Conservation (phyloP, 129 eudicot species). For the Helianthus tuberosus region DNA sequence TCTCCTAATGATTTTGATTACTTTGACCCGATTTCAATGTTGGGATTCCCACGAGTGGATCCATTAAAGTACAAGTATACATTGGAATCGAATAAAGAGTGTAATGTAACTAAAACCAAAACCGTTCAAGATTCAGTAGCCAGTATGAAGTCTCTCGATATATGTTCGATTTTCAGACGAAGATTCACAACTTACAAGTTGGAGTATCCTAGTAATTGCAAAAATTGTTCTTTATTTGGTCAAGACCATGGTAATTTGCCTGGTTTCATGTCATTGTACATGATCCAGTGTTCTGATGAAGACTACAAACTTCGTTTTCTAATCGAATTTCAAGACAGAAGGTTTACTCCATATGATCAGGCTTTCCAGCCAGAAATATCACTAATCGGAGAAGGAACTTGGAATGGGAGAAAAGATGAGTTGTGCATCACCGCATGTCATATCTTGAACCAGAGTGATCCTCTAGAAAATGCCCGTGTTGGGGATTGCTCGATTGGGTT, state of each 20-base stretch:
- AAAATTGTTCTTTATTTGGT: slow-evolving; percentile 44
- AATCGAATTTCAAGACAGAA: slow-evolving; percentile 33
- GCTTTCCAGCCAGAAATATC: slow-evolving; percentile 39
- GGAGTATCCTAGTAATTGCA: slow-evolving; percentile 43
- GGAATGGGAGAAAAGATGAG: slow-evolving; percentile 55
- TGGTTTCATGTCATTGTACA: slow-evolving; percentile 36
- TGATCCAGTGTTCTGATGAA: slow-evolving; percentile 48
- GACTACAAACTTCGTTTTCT: slow-evolving; percentile 47
- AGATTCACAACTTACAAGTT: slow-evolving; percentile 31
- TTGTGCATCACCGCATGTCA: slow-evolving; percentile 53
- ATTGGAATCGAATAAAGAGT: slow-evolving; percentile 45
- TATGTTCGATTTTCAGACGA: slow-evolving; percentile 39
- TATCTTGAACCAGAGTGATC: slow-evolving; percentile 37
- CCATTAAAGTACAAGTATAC: slow-evolving; percentile 41
- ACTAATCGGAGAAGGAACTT: slow-evolving; percentile 71
- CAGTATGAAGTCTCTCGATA: slow-evolving; percentile 27
- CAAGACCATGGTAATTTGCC: slow-evolving; percentile 33
- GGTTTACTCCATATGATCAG: slow-evolving; percentile 26
- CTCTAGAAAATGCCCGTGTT: slow-evolving; percentile 38
- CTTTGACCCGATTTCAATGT: slow-evolving; percentile 60
- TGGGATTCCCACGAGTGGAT: slow-evolving; percentile 44
- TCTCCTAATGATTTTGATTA: slow-evolving; percentile 35
- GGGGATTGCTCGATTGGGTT: slow-evolving; percentile 70
- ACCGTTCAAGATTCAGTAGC: slow-evolving; percentile 16
- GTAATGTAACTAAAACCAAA: slow-evolving; percentile 11